Conservation (phyloP, 345 rosid species). For the Bruguiera sexangula region DNA sequence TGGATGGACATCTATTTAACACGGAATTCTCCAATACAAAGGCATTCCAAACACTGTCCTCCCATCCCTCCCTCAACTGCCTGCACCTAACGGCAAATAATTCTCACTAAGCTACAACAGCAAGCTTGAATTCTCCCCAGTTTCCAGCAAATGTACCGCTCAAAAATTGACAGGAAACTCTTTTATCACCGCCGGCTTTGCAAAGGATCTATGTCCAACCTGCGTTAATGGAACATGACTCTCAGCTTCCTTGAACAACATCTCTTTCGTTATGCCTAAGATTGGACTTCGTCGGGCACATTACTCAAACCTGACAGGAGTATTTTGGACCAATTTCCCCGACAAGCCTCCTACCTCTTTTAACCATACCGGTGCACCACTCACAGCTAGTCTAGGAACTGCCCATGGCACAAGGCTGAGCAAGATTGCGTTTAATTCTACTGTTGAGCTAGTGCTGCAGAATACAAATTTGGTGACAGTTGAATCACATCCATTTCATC, state of each 20-base stretch:
- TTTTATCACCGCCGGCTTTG: background rate
- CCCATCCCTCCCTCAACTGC: background rate
- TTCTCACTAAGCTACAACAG: background rate
- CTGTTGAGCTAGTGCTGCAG: background rate
- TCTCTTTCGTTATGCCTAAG: background rate
- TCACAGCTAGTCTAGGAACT: background rate
- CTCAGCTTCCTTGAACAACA: background rate
- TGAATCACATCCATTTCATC: slow-evolving; percentile 1
- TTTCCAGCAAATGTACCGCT: background rate
- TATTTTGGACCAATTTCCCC: background rate
- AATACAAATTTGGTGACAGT: background rate
- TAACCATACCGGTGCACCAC: background rate
- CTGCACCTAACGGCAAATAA: background rate
- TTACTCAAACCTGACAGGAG: background rate
- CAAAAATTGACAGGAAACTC: background rate
- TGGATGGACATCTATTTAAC: too few species aligned
- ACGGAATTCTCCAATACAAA: background rate
- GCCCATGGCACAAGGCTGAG: background rate
- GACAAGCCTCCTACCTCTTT: background rate
- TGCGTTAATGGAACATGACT: background rate
- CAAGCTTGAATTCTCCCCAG: background rate
- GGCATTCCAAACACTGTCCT: background rate
- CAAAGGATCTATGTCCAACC: background rate
- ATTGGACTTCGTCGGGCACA: background rate
- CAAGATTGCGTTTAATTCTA: background rate